Conservation (phyloP, 2,329 filamentous ascomycete genomes). For the Achaetomium macrosporum region DNA sequence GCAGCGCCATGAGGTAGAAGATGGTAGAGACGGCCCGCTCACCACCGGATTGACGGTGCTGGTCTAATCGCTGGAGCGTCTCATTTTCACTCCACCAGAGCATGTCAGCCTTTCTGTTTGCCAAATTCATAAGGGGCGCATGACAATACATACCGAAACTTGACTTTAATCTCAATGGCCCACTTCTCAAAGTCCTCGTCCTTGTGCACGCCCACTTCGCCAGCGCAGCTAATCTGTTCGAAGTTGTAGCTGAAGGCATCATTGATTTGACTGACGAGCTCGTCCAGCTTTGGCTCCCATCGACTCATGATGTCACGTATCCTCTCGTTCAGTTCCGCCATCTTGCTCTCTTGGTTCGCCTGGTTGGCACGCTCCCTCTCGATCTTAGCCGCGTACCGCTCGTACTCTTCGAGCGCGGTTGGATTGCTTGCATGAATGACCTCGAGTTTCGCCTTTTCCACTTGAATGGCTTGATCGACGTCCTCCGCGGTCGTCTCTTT, state of each 20-base stretch:
- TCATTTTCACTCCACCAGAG: slow-evolving; percentile 60
- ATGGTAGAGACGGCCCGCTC: slow-evolving; percentile 96
- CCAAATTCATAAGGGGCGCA: slow-evolving; percentile 16
- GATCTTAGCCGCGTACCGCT: slow-evolving; percentile 66
- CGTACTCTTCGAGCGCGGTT: slow-evolving; percentile 69
- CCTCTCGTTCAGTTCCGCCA: slow-evolving; percentile 49
- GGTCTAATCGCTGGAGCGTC: slow-evolving; percentile 74
- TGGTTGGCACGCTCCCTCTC: slow-evolving; percentile 54
- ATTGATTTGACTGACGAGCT: slow-evolving; percentile 73
- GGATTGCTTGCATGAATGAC: slow-evolving; percentile 74
- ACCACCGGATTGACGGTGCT: slow-evolving; percentile 91
- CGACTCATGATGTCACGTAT: slow-evolving; percentile 61
- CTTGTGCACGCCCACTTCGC: slow-evolving; percentile 83
- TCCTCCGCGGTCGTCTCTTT: slow-evolving; percentile 52
- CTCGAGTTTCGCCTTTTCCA: slow-evolving; percentile 68
- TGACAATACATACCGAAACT: slow-evolving; percentile 66
- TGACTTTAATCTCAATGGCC: slow-evolving; percentile 90
- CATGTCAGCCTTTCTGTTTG: not conserved
- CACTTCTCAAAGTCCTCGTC: slow-evolving; percentile 90
- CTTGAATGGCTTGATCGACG: slow-evolving; percentile 66
- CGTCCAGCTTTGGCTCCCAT: slow-evolving; percentile 83
- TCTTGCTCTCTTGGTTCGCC: slow-evolving; percentile 46
- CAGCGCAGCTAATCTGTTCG: slow-evolving; percentile 86
- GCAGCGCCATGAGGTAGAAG: slow-evolving; percentile 97
- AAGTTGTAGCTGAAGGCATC: slow-evolving; percentile 92